Percentiles rank a stretch among this genome's conserved stretches.
Evolutionary conservation across 1,284 basidiomycete species (phyloP).

Genomic region (Ganoderma boninense): DNA sequence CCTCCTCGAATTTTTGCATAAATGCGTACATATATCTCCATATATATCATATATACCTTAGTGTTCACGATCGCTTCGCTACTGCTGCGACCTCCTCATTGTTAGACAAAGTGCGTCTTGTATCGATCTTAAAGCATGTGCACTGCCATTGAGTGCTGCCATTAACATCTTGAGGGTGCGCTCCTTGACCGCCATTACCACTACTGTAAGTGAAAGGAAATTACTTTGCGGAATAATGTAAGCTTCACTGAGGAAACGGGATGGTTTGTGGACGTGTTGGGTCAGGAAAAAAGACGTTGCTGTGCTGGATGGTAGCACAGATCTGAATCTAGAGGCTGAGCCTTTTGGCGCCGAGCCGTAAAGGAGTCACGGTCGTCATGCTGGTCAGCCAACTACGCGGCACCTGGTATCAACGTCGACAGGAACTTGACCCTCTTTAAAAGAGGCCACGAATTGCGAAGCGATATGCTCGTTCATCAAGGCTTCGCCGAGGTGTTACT

Average conservation of each 20-base stretch:
- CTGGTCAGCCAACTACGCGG: no score
- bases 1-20: not conserved
- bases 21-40: slow-evolving; percentile 3
- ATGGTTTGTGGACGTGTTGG: no score
- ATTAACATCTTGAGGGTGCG: not conserved
- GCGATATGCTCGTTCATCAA: no score
- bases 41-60: slow-evolving; percentile 4
- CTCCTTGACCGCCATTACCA: no score
- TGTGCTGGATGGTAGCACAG: not conserved
- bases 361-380: no score
- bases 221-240: no score
- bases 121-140: not conserved
- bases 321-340: not conserved
- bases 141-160: not conserved
- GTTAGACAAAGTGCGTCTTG: not conserved
- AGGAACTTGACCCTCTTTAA: no score
- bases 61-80: not conserved
- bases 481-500: no score
- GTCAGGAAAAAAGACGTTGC: not conserved
- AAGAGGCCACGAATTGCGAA: no score
- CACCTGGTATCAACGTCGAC: no score
- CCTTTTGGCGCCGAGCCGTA: not conserved
- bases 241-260: no score
- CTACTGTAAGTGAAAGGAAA: no score
- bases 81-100: not conserved